Evolutionary conservation across 495 filamentous ascomycete genomes (phyloP).

Genomic region (Podospora australis): DNA sequence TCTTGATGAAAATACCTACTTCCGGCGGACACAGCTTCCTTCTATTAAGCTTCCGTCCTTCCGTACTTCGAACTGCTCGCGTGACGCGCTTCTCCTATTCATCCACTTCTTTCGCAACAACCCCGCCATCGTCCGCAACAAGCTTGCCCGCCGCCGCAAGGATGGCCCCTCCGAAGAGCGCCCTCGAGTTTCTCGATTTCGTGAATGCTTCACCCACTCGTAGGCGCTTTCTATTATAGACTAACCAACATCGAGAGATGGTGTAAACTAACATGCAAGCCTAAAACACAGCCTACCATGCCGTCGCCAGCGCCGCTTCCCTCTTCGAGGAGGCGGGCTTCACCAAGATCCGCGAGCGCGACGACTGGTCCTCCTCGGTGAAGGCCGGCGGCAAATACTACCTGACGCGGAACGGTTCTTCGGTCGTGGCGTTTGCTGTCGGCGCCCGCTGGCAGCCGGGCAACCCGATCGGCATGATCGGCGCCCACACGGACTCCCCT

Average conservation of each 20-base stretch:
- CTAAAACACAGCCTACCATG: slow-evolving; percentile 78
- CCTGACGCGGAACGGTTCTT: slow-evolving; percentile 88
- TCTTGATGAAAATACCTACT: too few species aligned
- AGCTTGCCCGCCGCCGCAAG: slow-evolving; percentile 16
- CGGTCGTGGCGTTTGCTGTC: slow-evolving; percentile 90
- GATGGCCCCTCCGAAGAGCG: slow-evolving; percentile 59
- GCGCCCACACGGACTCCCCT: slow-evolving; percentile 93
- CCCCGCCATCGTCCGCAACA: not conserved
- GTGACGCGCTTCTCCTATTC: slow-evolving; percentile 1
- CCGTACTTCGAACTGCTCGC: too few species aligned
- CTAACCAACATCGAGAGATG: not conserved
- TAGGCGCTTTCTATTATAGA: slow-evolving; percentile 39
- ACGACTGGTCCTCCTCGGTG: slow-evolving; percentile 75
- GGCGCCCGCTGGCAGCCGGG: slow-evolving; percentile 90
- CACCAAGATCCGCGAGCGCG: slow-evolving; percentile 80
- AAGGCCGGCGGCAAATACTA: slow-evolving; percentile 91
- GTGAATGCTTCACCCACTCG: slow-evolving; percentile 93
- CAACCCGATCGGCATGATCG: slow-evolving; percentile 90
- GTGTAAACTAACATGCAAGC: too few species aligned
- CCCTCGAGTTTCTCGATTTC: slow-evolving; percentile 84
- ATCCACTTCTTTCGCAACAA: not conserved
- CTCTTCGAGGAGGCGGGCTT: slow-evolving; percentile 78
- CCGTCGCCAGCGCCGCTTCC: slow-evolving; percentile 69
- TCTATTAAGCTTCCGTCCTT: too few species aligned
- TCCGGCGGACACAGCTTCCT: too few species aligned